Percentiles rank a stretch among this genome's conserved stretches.
phyloP scores from a whole-genome alignment of 73 alveolate species.

The Paramecium pentaurelia region DNA sequence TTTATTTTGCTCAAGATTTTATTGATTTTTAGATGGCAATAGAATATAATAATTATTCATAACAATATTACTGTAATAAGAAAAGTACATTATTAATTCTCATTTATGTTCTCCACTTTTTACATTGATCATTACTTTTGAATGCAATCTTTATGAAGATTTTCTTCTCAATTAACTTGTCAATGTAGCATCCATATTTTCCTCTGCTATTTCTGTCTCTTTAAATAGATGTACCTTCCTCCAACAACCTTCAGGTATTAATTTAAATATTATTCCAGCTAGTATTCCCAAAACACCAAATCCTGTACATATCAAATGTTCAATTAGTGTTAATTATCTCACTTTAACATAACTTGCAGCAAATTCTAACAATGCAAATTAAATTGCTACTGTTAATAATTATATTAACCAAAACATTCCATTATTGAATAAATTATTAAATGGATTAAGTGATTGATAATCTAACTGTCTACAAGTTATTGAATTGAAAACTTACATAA shows the following conservation, averaged over 20 bases:
- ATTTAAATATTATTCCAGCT: conserved; percentile 48
- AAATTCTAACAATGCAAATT: not conserved
- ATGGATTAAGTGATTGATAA: conserved; percentile 70
- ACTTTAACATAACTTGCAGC: conserved; percentile 15
- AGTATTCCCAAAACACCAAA: conserved; percentile 12
- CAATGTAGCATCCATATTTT: conserved; percentile 54
- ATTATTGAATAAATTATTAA: conserved; percentile 73
- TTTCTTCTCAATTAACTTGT: conserved; percentile 55
- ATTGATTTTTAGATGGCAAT: not conserved
- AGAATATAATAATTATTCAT: not conserved
- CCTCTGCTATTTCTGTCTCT: conserved; percentile 57
- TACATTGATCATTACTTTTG: conserved; percentile 9
- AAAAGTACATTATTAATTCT: not conserved
- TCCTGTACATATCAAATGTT: not conserved
- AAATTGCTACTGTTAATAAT: not conserved
- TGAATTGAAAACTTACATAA: conserved; percentile 87
- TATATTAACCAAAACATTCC: conserved; percentile 59
- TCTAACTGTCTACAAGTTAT: conserved; percentile 82
- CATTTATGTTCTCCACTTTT: conserved; percentile 14
- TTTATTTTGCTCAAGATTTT: too few species aligned
- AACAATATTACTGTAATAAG: not conserved
- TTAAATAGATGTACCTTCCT: conserved; percentile 50
- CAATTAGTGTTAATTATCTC: not conserved
- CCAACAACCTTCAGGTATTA: conserved; percentile 52
- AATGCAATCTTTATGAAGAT: conserved; percentile 50